Evolutionary conservation across 2,329 filamentous ascomycete genomes (phyloP).

Genomic region (Polychaeton citri): DNA sequence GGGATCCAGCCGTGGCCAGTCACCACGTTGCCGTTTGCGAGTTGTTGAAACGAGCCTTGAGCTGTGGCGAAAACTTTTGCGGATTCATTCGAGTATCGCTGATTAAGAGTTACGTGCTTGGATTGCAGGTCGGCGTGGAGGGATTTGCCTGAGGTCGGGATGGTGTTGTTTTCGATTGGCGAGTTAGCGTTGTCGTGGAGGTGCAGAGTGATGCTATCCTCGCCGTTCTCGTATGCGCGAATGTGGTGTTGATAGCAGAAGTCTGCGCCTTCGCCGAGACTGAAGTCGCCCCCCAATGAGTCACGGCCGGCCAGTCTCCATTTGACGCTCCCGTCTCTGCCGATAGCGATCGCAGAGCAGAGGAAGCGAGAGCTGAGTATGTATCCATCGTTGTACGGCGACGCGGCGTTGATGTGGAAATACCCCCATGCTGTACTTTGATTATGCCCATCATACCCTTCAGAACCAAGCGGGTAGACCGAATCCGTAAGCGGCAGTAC

Average conservation of each 20-base stretch:
- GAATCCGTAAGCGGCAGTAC: constrained; percentile 1
- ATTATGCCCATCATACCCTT: constrained; percentile 4
- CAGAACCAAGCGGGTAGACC: not conserved
- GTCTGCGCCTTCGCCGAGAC: constrained; percentile 1
- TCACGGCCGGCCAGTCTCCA: constrained; percentile 9
- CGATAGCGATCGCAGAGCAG: constrained; percentile 8
- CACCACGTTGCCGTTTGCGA: constrained; percentile 8
- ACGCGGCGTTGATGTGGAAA: constrained; percentile 11
- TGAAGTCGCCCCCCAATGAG: constrained; percentile 3
- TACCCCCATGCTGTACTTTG: constrained; percentile 10
- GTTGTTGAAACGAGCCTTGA: constrained; percentile 7
- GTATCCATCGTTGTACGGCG: constrained; percentile 7
- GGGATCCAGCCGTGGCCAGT: constrained; percentile 9
- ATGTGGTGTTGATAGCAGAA: constrained; percentile 13
- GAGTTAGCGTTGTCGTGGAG: constrained; percentile 11
- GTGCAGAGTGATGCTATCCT: constrained; percentile 2
- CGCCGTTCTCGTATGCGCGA: constrained; percentile 3
- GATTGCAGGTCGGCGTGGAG: constrained; percentile 5
- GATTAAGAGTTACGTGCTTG: constrained; percentile 4
- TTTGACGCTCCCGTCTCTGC: constrained; percentile 5
- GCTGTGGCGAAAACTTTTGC: constrained; percentile 8
- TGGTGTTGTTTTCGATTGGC: constrained; percentile 8
- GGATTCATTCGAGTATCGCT: constrained; percentile 5
- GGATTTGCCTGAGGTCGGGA: constrained; percentile 9
- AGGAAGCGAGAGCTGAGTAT: constrained; percentile 10